These are phyloP conservation scores for Triticum timopheevii DNA, from an alignment of 176 grass and related monocot species.

Conservation along the genomic window DNA sequence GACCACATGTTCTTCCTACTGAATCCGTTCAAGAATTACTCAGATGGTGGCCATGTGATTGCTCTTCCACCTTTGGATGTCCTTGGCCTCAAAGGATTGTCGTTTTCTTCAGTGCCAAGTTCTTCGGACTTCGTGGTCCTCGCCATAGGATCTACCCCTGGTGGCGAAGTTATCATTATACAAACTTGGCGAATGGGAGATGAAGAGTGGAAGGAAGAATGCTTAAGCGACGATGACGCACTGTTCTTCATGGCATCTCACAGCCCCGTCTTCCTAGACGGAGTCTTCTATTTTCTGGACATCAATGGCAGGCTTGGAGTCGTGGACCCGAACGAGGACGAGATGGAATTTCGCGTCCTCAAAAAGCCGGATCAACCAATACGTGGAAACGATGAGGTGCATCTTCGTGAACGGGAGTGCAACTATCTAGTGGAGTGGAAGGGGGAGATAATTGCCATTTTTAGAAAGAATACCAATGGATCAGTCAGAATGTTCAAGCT, in stretches of 20 bases:
- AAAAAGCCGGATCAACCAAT: constrained; percentile 1
- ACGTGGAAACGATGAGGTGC: neutral
- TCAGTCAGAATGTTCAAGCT: neutral
- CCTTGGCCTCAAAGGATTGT: too few species aligned
- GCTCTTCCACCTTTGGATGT: too few species aligned
- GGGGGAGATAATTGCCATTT: neutral
- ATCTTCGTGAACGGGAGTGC: neutral
- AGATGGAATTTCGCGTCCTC: constrained; percentile 13
- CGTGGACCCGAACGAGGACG: constrained; percentile 5
- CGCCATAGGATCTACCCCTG: too few species aligned
- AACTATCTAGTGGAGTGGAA: constrained; percentile 30
- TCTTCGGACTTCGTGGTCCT: neutral
- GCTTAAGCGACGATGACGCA: neutral
- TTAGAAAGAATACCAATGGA: neutral
- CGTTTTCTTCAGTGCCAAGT: neutral
- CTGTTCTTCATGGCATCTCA: neutral
- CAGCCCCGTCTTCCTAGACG: neutral
- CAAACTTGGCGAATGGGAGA: neutral
- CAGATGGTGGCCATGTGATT: too few species aligned
- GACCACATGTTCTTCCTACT: too few species aligned
- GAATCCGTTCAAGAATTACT: too few species aligned
- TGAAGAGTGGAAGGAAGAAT: neutral
- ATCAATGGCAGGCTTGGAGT: constrained; percentile 15
- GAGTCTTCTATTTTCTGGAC: neutral
- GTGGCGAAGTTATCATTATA: neutral